Base-by-base conservation (phyloP, 2,329 filamentous ascomycete species). In the Colletotrichum sublineola region DNA sequence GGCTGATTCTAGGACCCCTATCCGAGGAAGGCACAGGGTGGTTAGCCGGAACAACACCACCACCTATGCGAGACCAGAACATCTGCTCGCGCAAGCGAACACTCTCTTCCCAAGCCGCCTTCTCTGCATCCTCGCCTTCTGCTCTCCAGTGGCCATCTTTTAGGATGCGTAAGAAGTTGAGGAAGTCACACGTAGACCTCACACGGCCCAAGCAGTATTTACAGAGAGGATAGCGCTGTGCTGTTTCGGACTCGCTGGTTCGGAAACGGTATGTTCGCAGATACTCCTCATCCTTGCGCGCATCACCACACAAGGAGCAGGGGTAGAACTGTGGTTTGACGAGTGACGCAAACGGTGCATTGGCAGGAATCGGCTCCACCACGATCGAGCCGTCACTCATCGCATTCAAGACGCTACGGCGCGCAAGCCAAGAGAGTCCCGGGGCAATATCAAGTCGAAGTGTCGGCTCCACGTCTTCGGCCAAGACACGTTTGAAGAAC, bases 11-110 rank as follows among this genome's bases (percentile, higher is more conserved):
- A 33, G 74, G 69, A 50, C 73, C 73, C 44, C 73, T 73, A 9
- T 75, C 75, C 5, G 31, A 36, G 38, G 74, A 70, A 71, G 58
- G n/a, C 7, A 75, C 68, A 6, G 77, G 74, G 33, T 82, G 82
- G 14, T 78, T 77, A 12, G 88, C 85, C 1, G 96, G 96, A 15
- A 98, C 84, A 2, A 99, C 94, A 18, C 96, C 96, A 38, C 95
- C 96, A 36, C 96, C 96, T 64, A 99, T 90, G 67, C 96, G 90
- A 63, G 94, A 91, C 96, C 96, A 99, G 80, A 99, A 99, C 93
- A 99, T 97, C 76, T 96, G 92, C 81, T 99, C 96, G 63, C 96
- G 88, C 60, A 98, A 83, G 40, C 93, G 90, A 14, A 98, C 93
- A 69, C 94, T 94, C 84, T 99, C 96, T 79, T 98, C 96, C 96